Percentiles rank a stretch among this genome's conserved stretches.
phyloP scores from a whole-genome alignment of 208 protist species.

The Herpetomonas samuelpessoai region DNA sequence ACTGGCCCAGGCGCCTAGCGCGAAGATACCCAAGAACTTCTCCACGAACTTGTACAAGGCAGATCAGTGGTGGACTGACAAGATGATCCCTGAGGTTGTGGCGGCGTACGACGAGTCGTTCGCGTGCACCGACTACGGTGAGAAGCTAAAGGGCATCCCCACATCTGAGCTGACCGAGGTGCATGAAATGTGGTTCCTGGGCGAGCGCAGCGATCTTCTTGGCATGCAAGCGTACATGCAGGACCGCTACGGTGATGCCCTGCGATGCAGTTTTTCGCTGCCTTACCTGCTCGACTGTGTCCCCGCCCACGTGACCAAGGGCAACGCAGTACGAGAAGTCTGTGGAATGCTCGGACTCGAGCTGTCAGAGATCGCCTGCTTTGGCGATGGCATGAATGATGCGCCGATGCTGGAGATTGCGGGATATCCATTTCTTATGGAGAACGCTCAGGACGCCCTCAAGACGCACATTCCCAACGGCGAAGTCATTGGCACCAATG shows the following conservation, averaged over 20 bases:
- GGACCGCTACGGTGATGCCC: conserved; percentile 4
- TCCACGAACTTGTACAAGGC: conserved; percentile 28
- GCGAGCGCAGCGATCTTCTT: neutral
- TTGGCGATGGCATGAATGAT: conserved; percentile 56
- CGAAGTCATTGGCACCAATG: conserved; percentile 34
- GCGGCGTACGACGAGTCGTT: no score
- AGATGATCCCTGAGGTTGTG: neutral
- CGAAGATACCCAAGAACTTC: no score
- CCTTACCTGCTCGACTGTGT: conserved; percentile 22
- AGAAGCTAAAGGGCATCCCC: no score
- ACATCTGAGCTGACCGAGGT: neutral
- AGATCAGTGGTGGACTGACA: conserved; percentile 30
- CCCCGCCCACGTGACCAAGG: conserved; percentile 22
- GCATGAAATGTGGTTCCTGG: conserved; percentile 12
- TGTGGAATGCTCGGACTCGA: conserved; percentile 10
- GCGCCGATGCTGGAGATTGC: conserved; percentile 25
- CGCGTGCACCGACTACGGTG: no score
- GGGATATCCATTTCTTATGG: conserved; percentile 32
- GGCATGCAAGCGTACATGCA: conserved; percentile 10
- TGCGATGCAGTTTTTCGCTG: conserved; percentile 15
- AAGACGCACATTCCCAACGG: conserved; percentile 23
- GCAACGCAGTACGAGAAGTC: conserved; percentile 22
- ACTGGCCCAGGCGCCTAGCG: no score
- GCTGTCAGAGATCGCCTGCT: conserved; percentile 16
- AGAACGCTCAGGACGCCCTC: conserved; percentile 23